Evolutionary conservation across 2,329 filamentous ascomycete species (phyloP), one percentile per base, ranked within the genome.

Genomic region (Fusarium sp.): DNA sequence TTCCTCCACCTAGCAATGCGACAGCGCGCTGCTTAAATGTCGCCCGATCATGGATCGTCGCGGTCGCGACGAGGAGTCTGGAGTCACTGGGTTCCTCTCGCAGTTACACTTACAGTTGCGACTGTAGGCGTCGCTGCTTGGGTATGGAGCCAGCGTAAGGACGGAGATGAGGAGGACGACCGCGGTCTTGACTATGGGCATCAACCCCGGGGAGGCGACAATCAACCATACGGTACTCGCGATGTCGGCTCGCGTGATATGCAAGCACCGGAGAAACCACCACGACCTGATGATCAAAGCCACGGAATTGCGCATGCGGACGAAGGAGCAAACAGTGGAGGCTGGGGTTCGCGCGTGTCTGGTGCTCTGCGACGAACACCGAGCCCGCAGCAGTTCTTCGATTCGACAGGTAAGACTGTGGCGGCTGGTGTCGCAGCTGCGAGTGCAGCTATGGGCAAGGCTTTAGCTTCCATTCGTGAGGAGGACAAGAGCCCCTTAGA

Each of bases 111-210:
- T 62, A 94, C 93, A 48, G 89, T 97, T 73, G 95, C 95, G 65
- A 93, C 94, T 23, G 90, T 92, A 58, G 94, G 94, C 34, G 82
- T 97, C 49, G 94, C 91, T 54, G 93, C 93, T 60, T 98, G 95
- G 95, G 89, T 94, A 65, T 97, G 94, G 94, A 97, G 92, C 79
- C 94, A 97, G 82, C 91, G 93, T 75, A 89, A 86, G 76, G 90
- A 92, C 71, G 88, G 90, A 62, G 90, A 93, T 55, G 90, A 94
- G 28, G 87, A 89, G 55, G 62, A 71, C 51, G 87, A 89, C 57
- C 82, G 83, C 74, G 84, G 84, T 65, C 79, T 84, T 66, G 83
- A 84, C 77, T 82, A 82, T 68, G 79, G 79, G 61, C 78, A 78
- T 66, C 78, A 85, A 62, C 85, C 87, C 73, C 86, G 87, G 57